These are phyloP conservation scores for Rutstroemia sp. DNA, from an alignment of 2,329 filamentous ascomycete species.

Conservation along the genomic window DNA sequence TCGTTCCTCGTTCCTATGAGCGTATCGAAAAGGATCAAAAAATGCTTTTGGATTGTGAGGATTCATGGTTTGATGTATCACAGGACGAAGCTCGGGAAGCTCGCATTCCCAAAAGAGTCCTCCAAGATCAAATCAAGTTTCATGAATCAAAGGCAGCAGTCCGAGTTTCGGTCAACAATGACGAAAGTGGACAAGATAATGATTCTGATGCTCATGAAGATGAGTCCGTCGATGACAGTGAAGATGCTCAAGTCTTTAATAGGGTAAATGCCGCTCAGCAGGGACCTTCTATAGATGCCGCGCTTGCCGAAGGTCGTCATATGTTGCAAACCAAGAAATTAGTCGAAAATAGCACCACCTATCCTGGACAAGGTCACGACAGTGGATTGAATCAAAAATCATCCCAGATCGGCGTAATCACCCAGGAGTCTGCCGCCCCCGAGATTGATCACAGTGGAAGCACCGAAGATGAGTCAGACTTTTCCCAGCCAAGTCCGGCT, in stretches of 20 bases:
- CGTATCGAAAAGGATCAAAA: constrained; percentile 42
- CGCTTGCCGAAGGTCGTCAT: too few species aligned
- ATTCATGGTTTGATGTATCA: constrained; percentile 32
- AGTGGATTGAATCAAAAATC: too few species aligned
- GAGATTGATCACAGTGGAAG: neutral
- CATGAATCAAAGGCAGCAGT: neutral
- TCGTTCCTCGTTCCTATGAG: constrained; percentile 36
- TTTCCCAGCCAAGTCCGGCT: neutral
- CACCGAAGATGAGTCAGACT: neutral
- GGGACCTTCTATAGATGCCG: too few species aligned
- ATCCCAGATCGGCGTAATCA: too few species aligned
- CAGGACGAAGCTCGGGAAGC: constrained; percentile 18
- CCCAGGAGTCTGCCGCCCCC: neutral
- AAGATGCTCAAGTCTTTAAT: too few species aligned
- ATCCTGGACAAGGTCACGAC: too few species aligned
- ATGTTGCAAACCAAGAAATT: too few species aligned
- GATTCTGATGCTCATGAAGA: neutral
- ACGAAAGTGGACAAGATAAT: neutral
- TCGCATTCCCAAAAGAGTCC: constrained; percentile 30
- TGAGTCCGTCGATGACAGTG: too few species aligned
- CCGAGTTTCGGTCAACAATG: neutral
- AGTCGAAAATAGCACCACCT: too few species aligned
- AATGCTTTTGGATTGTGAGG: constrained; percentile 37
- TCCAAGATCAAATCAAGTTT: constrained; percentile 15
- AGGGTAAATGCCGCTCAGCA: too few species aligned